Evolutionary conservation across 139 green algal genomes (phyloP).

Genomic region (Coelastrella sp.): DNA sequence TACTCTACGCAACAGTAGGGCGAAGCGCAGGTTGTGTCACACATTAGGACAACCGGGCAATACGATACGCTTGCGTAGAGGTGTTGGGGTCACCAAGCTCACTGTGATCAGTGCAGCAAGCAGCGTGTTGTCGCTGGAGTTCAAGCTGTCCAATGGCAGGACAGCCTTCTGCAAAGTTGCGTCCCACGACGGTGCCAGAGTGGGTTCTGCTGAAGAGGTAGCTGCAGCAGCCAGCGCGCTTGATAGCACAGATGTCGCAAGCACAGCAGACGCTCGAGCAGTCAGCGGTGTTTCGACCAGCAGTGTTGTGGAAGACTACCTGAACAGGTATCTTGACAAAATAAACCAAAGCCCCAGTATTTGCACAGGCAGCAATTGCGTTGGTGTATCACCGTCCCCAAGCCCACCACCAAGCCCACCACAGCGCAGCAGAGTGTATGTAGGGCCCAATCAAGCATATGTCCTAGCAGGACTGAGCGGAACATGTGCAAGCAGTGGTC

Average conservation of each 20-base stretch:
- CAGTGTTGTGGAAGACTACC: neutral
- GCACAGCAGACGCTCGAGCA: neutral
- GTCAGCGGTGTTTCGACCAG: neutral
- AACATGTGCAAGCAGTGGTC: neutral
- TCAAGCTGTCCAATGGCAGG: slow-evolving; percentile 12
- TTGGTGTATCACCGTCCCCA: no score
- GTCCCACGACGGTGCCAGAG: no score
- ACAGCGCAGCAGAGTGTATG: neutral
- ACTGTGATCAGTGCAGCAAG: neutral
- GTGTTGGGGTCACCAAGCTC: slow-evolving; percentile 9
- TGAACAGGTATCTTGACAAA: neutral
- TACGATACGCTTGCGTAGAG: neutral
- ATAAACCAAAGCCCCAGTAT: neutral
- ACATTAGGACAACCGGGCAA: neutral
- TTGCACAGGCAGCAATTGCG: neutral
- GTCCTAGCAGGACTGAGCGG: neutral
- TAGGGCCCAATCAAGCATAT: neutral
- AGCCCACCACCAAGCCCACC: neutral
- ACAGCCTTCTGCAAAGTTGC: neutral
- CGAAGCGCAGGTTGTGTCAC: slow-evolving; percentile 8
- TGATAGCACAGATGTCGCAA: no score
- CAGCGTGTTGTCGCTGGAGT: neutral
- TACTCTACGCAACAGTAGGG: neutral
- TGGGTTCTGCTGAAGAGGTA: no score
- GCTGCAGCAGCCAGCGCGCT: no score